Percentiles rank a stretch among this genome's conserved stretches.
phyloP scores from a whole-genome alignment of 163 green algal genomes.

The Coccomyxa subellipsoidea region DNA sequence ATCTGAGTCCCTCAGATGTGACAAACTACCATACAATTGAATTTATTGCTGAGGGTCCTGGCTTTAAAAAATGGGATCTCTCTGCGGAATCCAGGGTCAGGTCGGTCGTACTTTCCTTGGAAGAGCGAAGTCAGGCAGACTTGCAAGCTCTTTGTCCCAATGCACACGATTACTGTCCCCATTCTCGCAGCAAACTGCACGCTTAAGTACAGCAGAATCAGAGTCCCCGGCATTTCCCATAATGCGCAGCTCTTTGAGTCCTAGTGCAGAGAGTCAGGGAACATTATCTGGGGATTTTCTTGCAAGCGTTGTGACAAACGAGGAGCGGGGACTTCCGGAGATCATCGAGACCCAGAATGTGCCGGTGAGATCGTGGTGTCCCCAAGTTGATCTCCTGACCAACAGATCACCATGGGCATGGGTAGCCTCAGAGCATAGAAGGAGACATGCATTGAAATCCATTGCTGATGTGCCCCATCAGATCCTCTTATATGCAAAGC shows the following conservation, averaged over 20 bases:
- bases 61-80: no score
- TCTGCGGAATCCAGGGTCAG: no score
- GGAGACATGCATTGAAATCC: not conserved
- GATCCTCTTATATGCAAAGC: slow-evolving; percentile 27
- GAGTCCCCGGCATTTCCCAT: not conserved
- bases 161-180: not conserved
- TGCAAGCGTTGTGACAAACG: not conserved
- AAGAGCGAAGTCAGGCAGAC: not conserved
- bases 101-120: not conserved
- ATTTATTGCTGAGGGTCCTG: no score
- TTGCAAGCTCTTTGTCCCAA: not conserved
- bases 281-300: not conserved
- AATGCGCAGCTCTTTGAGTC: not conserved
- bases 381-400: not conserved
- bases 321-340: slow-evolving; percentile 10
- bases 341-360: slow-evolving; percentile 25
- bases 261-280: not conserved
- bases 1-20: no score
- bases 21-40: no score
- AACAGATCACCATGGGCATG: not conserved
- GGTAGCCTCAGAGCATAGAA: not conserved
- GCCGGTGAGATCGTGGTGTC: slow-evolving; percentile 12
- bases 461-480: not conserved
- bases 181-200: not conserved
- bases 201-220: not conserved